Base-by-base conservation (phyloP, 202 grass and related monocot species). In the Saccharum hybrid region DNA sequence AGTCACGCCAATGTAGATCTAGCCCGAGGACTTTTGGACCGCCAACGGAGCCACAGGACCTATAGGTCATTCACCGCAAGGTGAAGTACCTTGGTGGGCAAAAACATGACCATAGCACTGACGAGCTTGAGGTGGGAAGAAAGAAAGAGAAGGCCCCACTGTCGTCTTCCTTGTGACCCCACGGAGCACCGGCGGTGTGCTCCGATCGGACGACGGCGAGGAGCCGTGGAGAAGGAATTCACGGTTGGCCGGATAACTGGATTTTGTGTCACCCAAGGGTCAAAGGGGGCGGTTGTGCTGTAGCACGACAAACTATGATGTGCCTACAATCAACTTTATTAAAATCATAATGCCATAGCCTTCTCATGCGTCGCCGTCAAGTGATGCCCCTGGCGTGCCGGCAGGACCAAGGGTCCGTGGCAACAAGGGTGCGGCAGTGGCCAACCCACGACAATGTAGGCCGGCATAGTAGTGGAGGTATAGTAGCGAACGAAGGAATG, bases 381-480 rank as follows among this genome's bases (percentile, higher is more conserved):
- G 54, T 59, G 54, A 59, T 59, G 54, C 54, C 54, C 54, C 54
- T 59, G 2, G 19, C 54, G 15, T 74, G 71, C 71, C 3, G 30
- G 48, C 16, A 56, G 28, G 41, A 33, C 76, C 9, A 77, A 65
- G 68, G 69, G 22, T 18, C 41, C 21, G 19, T 6, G 2, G 42
- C 13, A 46, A 28, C 22, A 30, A 48, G 13, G 70, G 43, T 72
- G 70, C 23, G 28, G 70, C 70, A 46, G 70, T 49, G 26, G 61
- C 76, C 26, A 78, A 36, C 28, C 62, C 76, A 78, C 26, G 41
- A 78, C 16, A 28, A 78, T 65, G 7, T 49, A 78, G 76, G 62
- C 39, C 39, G 21, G 40, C 67, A 45, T 64, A n/a, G 75, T 43
- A 78, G 40, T 77, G 39, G 39, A 63, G 41, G 61, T 21, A 78